These are phyloP conservation scores for Fraxinus paxiana DNA, from an alignment of 305 asterid species.

Conservation along the genomic window DNA sequence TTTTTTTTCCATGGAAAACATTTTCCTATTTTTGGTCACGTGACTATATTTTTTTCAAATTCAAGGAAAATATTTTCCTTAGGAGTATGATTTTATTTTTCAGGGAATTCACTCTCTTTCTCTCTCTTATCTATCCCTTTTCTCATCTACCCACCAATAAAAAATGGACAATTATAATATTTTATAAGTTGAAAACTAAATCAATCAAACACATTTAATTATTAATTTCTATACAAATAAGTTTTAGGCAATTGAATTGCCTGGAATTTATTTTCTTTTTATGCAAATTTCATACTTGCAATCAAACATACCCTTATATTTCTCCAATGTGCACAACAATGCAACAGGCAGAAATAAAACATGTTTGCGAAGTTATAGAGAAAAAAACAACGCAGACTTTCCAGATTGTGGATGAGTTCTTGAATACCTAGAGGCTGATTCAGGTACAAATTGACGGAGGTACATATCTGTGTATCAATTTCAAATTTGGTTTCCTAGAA, in stretches of 20 bases:
- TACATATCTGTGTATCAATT: constrained; percentile 58
- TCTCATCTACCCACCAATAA: background rate
- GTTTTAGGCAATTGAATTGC: background rate
- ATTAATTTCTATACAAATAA: too few species aligned
- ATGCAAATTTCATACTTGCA: background rate
- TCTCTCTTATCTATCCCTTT: too few species aligned
- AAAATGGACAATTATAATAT: background rate
- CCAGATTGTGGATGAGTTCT: background rate
- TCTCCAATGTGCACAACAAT: background rate
- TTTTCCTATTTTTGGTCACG: background rate
- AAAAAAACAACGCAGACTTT: background rate
- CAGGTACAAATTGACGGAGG: constrained; percentile 69
- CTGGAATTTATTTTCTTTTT: too few species aligned
- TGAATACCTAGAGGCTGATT: constrained; percentile 73
- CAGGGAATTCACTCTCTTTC: background rate
- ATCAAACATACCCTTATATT: background rate
- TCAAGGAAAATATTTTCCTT: background rate
- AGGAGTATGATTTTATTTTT: background rate
- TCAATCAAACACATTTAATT: too few species aligned
- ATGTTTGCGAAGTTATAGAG: background rate
- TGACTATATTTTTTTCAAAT: background rate
- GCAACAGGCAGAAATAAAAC: background rate
- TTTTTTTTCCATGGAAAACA: background rate
- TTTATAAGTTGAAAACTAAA: too few species aligned
- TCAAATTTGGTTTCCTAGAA: constrained; percentile 80